Percentiles rank a stretch among this genome's conserved stretches.
Conservation (phyloP, 306 rosid genomes). For the Trifolium pratense region DNA sequence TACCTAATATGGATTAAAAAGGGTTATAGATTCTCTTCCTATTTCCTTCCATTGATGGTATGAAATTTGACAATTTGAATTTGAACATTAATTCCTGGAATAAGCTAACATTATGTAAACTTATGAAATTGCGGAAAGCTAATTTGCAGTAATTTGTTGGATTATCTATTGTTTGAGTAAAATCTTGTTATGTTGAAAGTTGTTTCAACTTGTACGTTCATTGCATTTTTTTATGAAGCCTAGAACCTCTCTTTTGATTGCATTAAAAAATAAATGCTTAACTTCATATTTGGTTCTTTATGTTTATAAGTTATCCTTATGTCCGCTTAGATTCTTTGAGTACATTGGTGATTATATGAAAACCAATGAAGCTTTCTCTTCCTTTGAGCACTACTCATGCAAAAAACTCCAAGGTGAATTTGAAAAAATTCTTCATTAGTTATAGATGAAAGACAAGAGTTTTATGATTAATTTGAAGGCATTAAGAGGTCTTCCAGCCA, state of each 20-base stretch:
- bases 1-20: conserved; percentile 9
- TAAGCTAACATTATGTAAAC: conserved; percentile 26
- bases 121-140: conserved; percentile 1
- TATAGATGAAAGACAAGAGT: too few relatives aligned
- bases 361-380: too few relatives aligned
- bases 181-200: background rate
- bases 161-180: conserved; percentile 11
- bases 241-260: background rate
- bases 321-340: too few relatives aligned
- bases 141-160: background rate
- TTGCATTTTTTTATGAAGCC: background rate
- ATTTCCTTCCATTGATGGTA: conserved; percentile 27
- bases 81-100: conserved; percentile 39
- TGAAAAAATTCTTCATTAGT: too few relatives aligned
- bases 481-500: background rate
- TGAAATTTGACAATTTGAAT: conserved; percentile 25
- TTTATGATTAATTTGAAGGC: too few relatives aligned
- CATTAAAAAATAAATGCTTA: background rate
- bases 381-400: too few relatives aligned
- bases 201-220: background rate
- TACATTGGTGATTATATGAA: too few relatives aligned
- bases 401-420: too few relatives aligned
- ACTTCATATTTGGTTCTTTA: background rate
- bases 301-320: background rate
- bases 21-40: background rate